These are phyloP conservation scores for Cynara cardunculus DNA, from an alignment of 129 eudicot genomes.

Conservation along the genomic window DNA sequence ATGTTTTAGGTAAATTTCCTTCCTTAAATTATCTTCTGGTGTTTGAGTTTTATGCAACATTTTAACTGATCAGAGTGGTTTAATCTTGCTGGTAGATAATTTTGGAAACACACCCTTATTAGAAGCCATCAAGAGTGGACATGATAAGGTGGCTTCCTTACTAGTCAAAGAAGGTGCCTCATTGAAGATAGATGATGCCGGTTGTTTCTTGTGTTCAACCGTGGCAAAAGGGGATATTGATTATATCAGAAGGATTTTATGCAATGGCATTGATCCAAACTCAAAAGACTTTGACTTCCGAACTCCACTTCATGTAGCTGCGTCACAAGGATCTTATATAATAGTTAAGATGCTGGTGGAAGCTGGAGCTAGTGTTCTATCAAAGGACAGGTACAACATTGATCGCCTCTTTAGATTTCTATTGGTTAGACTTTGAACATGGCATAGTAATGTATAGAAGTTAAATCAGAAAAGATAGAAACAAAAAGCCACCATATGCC, in stretches of 20 bases:
- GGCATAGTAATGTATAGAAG: background rate
- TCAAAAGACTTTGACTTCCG: constrained; percentile 74
- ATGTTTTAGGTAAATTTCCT: constrained; percentile 48
- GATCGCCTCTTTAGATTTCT: background rate
- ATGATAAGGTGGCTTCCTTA: constrained; percentile 71
- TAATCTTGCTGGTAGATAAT: constrained; percentile 47
- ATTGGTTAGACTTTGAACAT: background rate
- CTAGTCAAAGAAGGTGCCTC: constrained; percentile 66
- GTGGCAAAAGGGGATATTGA: constrained; percentile 79
- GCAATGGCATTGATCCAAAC: constrained; percentile 82
- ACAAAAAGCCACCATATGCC: background rate
- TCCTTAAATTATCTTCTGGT: background rate
- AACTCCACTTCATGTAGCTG: constrained; percentile 89
- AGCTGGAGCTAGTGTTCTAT: constrained; percentile 86
- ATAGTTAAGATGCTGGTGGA: constrained; percentile 73
- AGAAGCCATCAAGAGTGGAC: constrained; percentile 84
- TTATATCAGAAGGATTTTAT: constrained; percentile 50
- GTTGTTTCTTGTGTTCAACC: constrained; percentile 61
- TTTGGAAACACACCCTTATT: constrained; percentile 79
- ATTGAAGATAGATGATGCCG: constrained; percentile 64
- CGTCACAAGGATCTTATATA: constrained; percentile 68
- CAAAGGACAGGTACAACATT: constrained; percentile 69
- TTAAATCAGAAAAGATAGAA: background rate
- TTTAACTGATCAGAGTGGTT: background rate
- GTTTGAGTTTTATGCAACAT: background rate